A percentile compares a stretch with the other conserved stretches of the same genome.
Evolutionary conservation across 129 eudicot species (phyloP).

Genomic region (Chrysanthemum seticuspe): DNA sequence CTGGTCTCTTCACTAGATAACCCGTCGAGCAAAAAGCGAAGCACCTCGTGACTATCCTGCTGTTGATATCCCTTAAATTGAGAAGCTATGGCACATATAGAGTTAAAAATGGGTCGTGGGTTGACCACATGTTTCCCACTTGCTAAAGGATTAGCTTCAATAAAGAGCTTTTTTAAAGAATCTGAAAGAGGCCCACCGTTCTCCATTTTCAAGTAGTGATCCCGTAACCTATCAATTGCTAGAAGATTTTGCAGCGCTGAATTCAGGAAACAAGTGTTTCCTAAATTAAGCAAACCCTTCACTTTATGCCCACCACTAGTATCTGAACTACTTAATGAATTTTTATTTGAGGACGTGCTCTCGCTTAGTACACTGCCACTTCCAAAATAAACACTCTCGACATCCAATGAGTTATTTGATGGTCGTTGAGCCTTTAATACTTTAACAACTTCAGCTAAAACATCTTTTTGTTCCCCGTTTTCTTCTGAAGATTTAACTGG

Average conservation of each 20-base stretch:
- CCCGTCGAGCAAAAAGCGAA: constrained; percentile 85
- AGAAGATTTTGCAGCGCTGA: constrained; percentile 75
- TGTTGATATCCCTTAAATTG: constrained; percentile 88
- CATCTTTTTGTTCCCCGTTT: constrained; percentile 48
- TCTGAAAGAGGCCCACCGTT: constrained; percentile 66
- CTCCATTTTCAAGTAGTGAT: constrained; percentile 44
- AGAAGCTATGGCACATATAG: constrained; percentile 66
- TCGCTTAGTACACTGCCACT: constrained; percentile 53
- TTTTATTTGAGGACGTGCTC: constrained; percentile 27
- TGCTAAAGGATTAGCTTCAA: constrained; percentile 37
- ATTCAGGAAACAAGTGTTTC: constrained; percentile 90
- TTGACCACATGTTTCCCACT: constrained; percentile 44
- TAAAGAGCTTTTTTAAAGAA: constrained; percentile 57
- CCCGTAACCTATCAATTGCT: constrained; percentile 59
- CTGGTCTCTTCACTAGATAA: constrained; percentile 56
- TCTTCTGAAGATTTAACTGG: constrained; percentile 41
- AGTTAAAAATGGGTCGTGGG: constrained; percentile 71
- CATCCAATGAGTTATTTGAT: constrained; percentile 47
- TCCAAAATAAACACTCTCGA: constrained; percentile 80
- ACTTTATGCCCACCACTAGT: constrained; percentile 42
- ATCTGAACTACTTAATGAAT: constrained; percentile 2
- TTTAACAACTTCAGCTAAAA: constrained; percentile 45
- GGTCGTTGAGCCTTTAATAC: constrained; percentile 43
- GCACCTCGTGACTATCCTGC: constrained; percentile 91
- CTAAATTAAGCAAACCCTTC: constrained; percentile 69